Base-by-base conservation (phyloP, 2,329 filamentous ascomycete genomes). In the Aspergillus sp. region DNA sequence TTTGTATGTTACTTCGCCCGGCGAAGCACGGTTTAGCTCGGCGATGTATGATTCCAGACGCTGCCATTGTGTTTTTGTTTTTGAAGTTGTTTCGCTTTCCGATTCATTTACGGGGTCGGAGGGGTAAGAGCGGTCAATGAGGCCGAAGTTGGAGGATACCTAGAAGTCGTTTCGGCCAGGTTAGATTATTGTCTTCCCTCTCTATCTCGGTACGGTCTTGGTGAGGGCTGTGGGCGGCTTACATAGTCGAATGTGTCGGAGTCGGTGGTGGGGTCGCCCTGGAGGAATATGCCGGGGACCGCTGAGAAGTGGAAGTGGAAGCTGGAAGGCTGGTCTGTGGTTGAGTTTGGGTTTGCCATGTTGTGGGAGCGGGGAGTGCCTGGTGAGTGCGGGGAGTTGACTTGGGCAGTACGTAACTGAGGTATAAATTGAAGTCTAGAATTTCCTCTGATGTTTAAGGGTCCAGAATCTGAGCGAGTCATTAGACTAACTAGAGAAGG, bases 61-160 rank as follows among this genome's bases (percentile, higher is more conserved):
- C 55, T 82, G 73, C 84, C 84, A 87, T 70, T 83, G 82, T 0
- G 80, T 83, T 17, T 75, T 68, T 7, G 72, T 58, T 17, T 63
- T 52, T 15, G 68, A 59, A 7, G 35, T 15, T 37, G 35, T 37
- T 31, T 31, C 35, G 35, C 4, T 8, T 9, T 31, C 27, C 37
- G 25, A 8, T 31, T 73, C 66, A 31, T 69, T 58, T 15, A 66
- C 55, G 8, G 57, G n/a, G 55, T 81, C 77, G 9, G 72, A 71
- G 39, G 73, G 68, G 63, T 84, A 83, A 2, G 65, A 59, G 39
- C 74, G 76, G 37, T 76, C 64, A 19, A 83, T 80, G 9, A 84
- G 73, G 37, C 82, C 82, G 51, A 84, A 82, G 62, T 79, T 77
- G 12, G 68, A 69, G n/a, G 69, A 45, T 11, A 68, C 73, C 77